Evolutionary conservation across 257 asterid species (phyloP), one percentile per base, ranked within the genome.

Genomic region (Capsicum pubescens): DNA sequence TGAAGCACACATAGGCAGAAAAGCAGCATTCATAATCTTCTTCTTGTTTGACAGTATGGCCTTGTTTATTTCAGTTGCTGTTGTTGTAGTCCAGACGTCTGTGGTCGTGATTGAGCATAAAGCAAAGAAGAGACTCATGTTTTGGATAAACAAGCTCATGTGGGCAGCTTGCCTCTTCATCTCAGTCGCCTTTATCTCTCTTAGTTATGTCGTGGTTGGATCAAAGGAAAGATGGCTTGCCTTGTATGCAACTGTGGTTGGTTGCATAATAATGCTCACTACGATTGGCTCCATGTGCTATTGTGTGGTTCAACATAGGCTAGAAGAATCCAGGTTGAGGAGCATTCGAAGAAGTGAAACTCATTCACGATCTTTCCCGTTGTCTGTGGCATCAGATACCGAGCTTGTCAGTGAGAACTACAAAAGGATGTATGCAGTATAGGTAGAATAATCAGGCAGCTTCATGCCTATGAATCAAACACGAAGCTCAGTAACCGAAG

Each of bases 61-160:
- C 5, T 86, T 96, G 15, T 96, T 94, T 66, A 96, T 96, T 87
- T 96, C 98, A 58, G 90, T 96, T n/a, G 98, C 99, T 1, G 98
- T 96, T 84, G 99, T 93, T 12, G 95, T 96, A 52, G 99, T 96
- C 36, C 99, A 96, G 90, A 96, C 98, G 6, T 96, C 98, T 0
- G 83, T 96, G 74, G 98, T 96, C 4, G 98, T 96, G 90, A 96
- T 94, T 8, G 99, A 94, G 91, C 95, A 93, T 21, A 91, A 90
- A 91, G 98, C 97, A 1, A 96, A 93, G 93, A 92, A 89, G 79
- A 95, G 93, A 58, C 97, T 96, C 71, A 92, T 94, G 97, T 96
- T 92, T 81, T 93, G 95, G 44, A 96, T 96, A 87, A 94, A 96
- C 95, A 96, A 96, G 93, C 95, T 94, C 69, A 94, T 96, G 99